Percentiles rank a stretch among this genome's conserved stretches.
These are phyloP conservation scores for Aspergillus sp. DNA, from an alignment of 2,329 filamentous ascomycete species.

Conservation along the genomic window DNA sequence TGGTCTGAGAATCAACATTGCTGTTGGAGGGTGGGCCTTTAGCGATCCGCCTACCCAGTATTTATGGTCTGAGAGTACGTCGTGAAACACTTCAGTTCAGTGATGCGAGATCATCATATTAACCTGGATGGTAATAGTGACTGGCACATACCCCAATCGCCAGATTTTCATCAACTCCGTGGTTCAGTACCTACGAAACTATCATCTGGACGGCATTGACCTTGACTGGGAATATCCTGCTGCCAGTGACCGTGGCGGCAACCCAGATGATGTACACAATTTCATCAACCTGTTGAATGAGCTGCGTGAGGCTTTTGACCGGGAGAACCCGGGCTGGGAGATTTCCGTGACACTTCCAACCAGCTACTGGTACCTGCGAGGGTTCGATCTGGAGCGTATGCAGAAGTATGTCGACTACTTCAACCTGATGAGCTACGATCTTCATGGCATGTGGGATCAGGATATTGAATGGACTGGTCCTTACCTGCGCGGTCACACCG, in stretches of 20 bases:
- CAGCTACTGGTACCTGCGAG: conserved; percentile 13
- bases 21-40: not conserved
- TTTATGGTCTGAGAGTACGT: no score
- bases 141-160: no score
- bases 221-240: conserved; percentile 8
- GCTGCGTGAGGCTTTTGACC: not conserved
- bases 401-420: conserved; percentile 10
- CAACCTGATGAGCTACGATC: conserved; percentile 24
- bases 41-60: not conserved
- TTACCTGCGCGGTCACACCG: not conserved
- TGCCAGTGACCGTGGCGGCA: conserved; percentile 10
- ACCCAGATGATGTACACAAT: not conserved
- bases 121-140: no score
- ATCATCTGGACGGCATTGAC: not conserved
- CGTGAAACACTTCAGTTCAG: no score
- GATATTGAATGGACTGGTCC: not conserved
- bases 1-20: conserved; percentile 1
- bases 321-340: not conserved
- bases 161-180: not conserved
- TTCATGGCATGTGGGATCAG: conserved; percentile 24
- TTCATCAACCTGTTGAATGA: not conserved
- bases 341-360: not conserved
- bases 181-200: not conserved
- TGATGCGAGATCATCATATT: no score
- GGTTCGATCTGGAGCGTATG: conserved; percentile 8